Conservation (phyloP, 2,329 filamentous ascomycete genomes). For the Beauveria pseudobassiana region DNA sequence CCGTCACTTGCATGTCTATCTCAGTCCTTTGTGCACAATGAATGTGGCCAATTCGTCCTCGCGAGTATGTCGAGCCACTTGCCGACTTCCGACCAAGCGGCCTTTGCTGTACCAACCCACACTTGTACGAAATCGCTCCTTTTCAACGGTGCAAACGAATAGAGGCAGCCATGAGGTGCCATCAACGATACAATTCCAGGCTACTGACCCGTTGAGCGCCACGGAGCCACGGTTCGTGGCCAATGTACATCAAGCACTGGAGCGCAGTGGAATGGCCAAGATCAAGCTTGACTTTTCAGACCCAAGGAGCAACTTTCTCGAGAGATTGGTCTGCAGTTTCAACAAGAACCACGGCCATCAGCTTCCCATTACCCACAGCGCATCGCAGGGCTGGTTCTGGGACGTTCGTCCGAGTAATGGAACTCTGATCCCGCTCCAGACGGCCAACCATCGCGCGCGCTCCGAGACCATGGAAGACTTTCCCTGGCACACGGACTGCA, state of each 20-base stretch:
- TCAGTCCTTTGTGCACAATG: neutral
- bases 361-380: conserved; percentile 34
- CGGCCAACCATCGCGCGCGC: conserved; percentile 24
- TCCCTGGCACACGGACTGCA: conserved; percentile 38
- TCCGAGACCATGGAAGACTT: conserved; percentile 36
- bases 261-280: conserved; percentile 26
- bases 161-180: neutral
- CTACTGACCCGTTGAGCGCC: neutral
- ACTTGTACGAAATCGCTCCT: no score
- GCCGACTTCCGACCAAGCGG: neutral
- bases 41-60: neutral
- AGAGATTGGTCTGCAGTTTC: conserved; percentile 25
- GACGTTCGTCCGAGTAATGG: conserved; percentile 27
- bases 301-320: conserved; percentile 26
- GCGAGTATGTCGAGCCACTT: neutral
- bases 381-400: conserved; percentile 36
- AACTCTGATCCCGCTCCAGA: conserved; percentile 20
- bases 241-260: neutral
- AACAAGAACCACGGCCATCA: conserved; percentile 26
- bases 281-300: conserved; percentile 27
- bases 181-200: neutral
- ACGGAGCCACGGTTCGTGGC: neutral
- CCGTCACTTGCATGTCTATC: no score
- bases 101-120: neutral
- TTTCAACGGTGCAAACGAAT: no score